Conservation (phyloP, 2,329 filamentous ascomycete species). For the Clonostachys solani region DNA sequence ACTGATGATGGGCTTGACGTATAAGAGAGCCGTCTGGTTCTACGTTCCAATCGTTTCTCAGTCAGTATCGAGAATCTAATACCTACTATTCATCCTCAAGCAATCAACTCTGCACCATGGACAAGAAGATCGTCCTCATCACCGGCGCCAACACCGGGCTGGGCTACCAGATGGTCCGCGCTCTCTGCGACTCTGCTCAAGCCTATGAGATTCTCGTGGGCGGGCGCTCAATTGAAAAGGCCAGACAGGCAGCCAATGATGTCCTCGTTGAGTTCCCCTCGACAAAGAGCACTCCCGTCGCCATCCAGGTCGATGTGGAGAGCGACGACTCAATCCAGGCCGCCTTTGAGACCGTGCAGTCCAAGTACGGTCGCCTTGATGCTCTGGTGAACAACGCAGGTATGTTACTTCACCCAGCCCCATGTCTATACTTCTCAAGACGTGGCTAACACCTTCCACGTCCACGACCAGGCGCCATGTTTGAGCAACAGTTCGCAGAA, state of each 20-base stretch:
- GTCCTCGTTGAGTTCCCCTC: slow-evolving; percentile 31
- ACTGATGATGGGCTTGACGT: too few relatives aligned
- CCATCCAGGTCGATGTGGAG: slow-evolving; percentile 22
- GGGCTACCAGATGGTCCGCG: slow-evolving; percentile 49
- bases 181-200: slow-evolving; percentile 34
- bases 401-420: slow-evolving; percentile 7
- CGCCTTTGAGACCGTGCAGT: slow-evolving; percentile 16
- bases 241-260: slow-evolving; percentile 31
- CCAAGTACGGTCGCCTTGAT: slow-evolving; percentile 18
- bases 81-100: not conserved
- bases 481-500: slow-evolving; percentile 25
- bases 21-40: too few relatives aligned
- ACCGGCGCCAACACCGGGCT: slow-evolving; percentile 56
- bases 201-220: slow-evolving; percentile 50
- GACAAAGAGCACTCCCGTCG: slow-evolving; percentile 30
- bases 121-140: slow-evolving; percentile 34
- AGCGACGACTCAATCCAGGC: slow-evolving; percentile 21
- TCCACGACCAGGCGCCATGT: slow-evolving; percentile 22
- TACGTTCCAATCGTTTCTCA: too few relatives aligned
- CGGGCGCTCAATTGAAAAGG: slow-evolving; percentile 42
- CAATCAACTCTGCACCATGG: not conserved
- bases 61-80: not conserved
- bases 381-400: slow-evolving; percentile 26
- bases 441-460: not conserved
- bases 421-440: not conserved